A percentile compares a stretch with the other conserved stretches of the same genome.
These are phyloP conservation scores for Sarocladium strictum DNA, from an alignment of 2,329 filamentous ascomycete species.

Conservation along the genomic window DNA sequence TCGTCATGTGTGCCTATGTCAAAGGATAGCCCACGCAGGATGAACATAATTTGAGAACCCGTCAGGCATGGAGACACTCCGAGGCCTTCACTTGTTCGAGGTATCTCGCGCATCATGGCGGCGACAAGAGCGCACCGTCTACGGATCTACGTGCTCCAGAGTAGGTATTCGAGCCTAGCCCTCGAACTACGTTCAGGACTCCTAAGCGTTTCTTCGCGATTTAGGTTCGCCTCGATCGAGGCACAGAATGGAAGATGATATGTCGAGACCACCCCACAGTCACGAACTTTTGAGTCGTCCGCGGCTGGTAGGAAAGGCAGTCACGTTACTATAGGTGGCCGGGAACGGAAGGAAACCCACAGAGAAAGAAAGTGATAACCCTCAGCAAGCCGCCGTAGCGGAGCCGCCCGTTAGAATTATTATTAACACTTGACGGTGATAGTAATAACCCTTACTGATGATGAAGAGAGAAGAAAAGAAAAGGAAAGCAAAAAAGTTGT, in stretches of 20 bases:
- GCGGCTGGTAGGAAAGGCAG: slow-evolving; percentile 42
- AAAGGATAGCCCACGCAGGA: too few relatives aligned
- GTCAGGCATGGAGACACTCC: too few relatives aligned
- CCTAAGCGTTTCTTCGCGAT: too few relatives aligned
- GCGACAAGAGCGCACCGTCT: too few relatives aligned
- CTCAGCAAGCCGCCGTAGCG: slow-evolving; percentile 49
- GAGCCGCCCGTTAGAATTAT: slow-evolving; percentile 39
- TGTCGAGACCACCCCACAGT: slow-evolving; percentile 49
- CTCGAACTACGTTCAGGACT: too few relatives aligned
- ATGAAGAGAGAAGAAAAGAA: slow-evolving; percentile 32
- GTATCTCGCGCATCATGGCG: too few relatives aligned
- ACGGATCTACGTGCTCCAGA: too few relatives aligned
- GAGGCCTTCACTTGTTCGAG: too few relatives aligned
- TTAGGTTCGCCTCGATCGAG: neutral
- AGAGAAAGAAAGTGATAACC: slow-evolving; percentile 34
- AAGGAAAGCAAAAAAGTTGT: slow-evolving; percentile 17
- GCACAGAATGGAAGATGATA: slow-evolving; percentile 10
- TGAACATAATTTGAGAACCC: too few relatives aligned
- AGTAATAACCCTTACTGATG: slow-evolving; percentile 39
- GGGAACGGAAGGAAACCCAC: slow-evolving; percentile 52
- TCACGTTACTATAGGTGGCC: slow-evolving; percentile 44
- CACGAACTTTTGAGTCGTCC: slow-evolving; percentile 33
- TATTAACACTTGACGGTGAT: slow-evolving; percentile 47
- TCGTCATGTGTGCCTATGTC: too few relatives aligned
- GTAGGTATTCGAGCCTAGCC: too few relatives aligned